Base-by-base conservation (phyloP, 441 rosid genomes). In the Sinapis alba region DNA sequence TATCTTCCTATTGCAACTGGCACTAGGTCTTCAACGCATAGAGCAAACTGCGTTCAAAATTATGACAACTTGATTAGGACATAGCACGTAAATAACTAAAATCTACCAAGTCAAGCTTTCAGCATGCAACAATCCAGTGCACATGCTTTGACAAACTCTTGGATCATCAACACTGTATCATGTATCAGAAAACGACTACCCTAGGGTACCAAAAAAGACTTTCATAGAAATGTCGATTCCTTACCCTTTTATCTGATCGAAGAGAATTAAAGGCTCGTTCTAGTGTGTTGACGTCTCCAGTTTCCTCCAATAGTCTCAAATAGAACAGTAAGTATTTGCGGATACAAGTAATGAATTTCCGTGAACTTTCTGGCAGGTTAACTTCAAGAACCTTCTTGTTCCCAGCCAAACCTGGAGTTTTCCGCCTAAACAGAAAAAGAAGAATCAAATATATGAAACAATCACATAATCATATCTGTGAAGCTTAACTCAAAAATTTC, bases 301-400 rank as follows among this genome's bases (percentile, higher is more conserved):
- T 86, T 82, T 92, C 98, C 86, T 96, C 98, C 94, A 96, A 72
- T 53, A 92, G 82, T 76, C 84, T 92, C 88, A 96, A 82, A 82
- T 96, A 96, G 79, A 96, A 92, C 79, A 94, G 71, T 71, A 94
- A 75, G 86, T 92, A 94, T 76, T 90, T 96, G 72, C 98, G 80
- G 72, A 96, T 94, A 85, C 98, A 90, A 38, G 98, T 94, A 74
- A 96, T 96, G 84, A 96, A 96, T 72, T 96, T 94, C 73, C 99
- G 88, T 13, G 98, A 96, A 82, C 98, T 96, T 86, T 96, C 98
- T 79, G 98, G 90, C 75, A 94, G 84, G 82, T 92, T 90, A 65
- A 94, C 98, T 84, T 94, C 99, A 74, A 94, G 98, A 69, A 81
- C 85, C 82, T 85, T 96, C 82, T 88, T 96, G 89, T 87, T 96